Base-by-base conservation (phyloP, 371 early-diverging fungal genomes). In the Syncephalastrum racemosum region DNA sequence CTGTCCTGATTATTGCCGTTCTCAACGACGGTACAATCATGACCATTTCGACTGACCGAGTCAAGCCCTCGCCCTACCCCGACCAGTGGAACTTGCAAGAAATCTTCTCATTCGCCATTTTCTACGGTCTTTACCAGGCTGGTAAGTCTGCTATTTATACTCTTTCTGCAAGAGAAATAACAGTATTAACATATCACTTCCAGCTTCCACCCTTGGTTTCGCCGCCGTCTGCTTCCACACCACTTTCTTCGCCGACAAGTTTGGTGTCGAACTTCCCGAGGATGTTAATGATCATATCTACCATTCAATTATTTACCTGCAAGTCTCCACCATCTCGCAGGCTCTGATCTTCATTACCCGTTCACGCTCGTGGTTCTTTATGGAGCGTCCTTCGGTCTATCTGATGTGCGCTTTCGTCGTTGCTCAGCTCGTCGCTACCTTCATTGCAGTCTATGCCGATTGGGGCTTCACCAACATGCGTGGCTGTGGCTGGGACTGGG, bases 1-100 rank as follows among this genome's bases (percentile, higher is more conserved):
- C 79, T 76, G 75, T 82, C 24, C 68, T 82, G 75, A 82, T 82
- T 66, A 68, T 82, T 46, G 82, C 82, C 36, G 74, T 82, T 53
- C 65, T 82, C 48, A 82, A 82, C 64, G 82, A 82, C 56, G 82
- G 82, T 67, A 82, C 82, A 40, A 82, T 82, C 59, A 71, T 82
- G 77, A 82, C 82, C 47, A 82, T 82, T 51, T 79, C 79, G 16
- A 82, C 74, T 45, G 82, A 82, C 60, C 76, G 79, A 55, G 82
- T 82, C 54, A 66, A 67, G 25, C 77, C 82, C 27, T 82, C 82
- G 18, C 79, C 79, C 45, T 75, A 63, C 58, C 82, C 82, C 42
- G 73, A 82, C 62, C 68, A 77, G 50, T 82, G 82, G 82, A 79
- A 82, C 41, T 68, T 82, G 56, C 65, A 66, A 50, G 82, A 82